These are phyloP conservation scores for Colletotrichum trifolii DNA, from an alignment of 2,329 filamentous ascomycete species.

Conservation along the genomic window DNA sequence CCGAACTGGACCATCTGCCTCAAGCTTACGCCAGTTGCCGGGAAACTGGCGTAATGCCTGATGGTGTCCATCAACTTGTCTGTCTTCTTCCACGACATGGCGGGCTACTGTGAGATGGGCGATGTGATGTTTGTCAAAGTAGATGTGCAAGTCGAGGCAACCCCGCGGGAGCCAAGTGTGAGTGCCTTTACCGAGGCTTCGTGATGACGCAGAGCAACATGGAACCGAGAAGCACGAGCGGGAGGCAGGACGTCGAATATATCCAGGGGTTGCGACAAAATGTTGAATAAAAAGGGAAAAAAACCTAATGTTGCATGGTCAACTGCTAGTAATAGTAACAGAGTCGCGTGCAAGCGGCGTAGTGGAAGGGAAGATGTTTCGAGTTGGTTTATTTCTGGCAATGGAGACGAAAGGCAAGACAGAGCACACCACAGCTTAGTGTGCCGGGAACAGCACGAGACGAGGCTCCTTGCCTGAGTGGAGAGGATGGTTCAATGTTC, in stretches of 20 bases:
- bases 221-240: conserved; percentile 24
- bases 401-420: conserved; percentile 25
- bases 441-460: conserved; percentile 31
- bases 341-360: conserved; percentile 29
- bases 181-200: conserved; percentile 39
- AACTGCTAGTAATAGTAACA: conserved; percentile 11
- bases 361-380: conserved; percentile 20
- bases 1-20: conserved; percentile 99
- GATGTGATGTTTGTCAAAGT: conserved; percentile 8
- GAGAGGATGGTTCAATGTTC: conserved; percentile 8
- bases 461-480: conserved; percentile 27
- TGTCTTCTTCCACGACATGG: conserved; percentile 94
- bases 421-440: conserved; percentile 23
- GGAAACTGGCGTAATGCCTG: conserved; percentile 96
- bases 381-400: conserved; percentile 34
- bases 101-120: conserved; percentile 46
- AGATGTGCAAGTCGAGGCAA: conserved; percentile 31
- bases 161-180: conserved; percentile 37
- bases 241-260: conserved; percentile 5
- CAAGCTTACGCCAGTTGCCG: conserved; percentile 94
- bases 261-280: conserved; percentile 12
- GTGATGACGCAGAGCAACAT: conserved; percentile 39
- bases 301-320: conserved; percentile 30
- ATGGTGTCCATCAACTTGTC: conserved; percentile 96
- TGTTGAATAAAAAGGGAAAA: neutral